Base-by-base conservation (phyloP, 2,329 filamentous ascomycete species). In the Phaeosphaeria sp. region DNA sequence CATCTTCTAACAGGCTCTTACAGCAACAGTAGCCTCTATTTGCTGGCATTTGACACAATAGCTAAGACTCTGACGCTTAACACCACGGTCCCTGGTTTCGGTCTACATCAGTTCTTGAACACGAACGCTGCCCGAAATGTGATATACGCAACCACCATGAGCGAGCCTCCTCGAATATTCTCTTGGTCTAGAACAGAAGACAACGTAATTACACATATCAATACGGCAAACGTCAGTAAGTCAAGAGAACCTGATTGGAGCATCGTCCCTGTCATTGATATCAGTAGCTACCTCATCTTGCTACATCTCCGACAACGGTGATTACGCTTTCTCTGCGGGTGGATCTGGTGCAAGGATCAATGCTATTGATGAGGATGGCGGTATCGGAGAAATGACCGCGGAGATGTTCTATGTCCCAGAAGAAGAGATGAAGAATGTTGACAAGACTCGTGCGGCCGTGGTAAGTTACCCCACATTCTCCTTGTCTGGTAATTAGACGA, bases 71-170 rank as follows among this genome's bases (percentile, higher is more conserved):
- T 50, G 2, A 55, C 52, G 3, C 46, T 44, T 44, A 55, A 55
- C 21, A 44, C 52, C 5, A 55, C 52, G 2, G 18, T 55, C 15
- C 46, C 52, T 13, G 46, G 46, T n/a, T 54, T 50, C 15, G 46
- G 52, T 6, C 23, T 55, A 13, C 46, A 50, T 33, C 52, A 55
- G 30, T 50, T 44, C 18, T 13, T 55, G 20, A 43, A 46, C 5
- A 43, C 46, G 6, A 55, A 55, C 21, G 52, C 52, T 18, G 52
- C 52, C 23, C 46, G 52, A 3, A 36, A 55, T 39, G 23, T 55
- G 18, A 55, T 55, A 18, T 55, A 50, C 10, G 52, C 52, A n/a
- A 55, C 52, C 7, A 36, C 46, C 13, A 50, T 55, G 46, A 55
- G 36, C n/a, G 52, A 50, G 46, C 52, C 52, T 5, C 52, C 52